These are phyloP conservation scores for Aquilaria agallochum DNA, from an alignment of 441 rosid species.

Conservation along the genomic window DNA sequence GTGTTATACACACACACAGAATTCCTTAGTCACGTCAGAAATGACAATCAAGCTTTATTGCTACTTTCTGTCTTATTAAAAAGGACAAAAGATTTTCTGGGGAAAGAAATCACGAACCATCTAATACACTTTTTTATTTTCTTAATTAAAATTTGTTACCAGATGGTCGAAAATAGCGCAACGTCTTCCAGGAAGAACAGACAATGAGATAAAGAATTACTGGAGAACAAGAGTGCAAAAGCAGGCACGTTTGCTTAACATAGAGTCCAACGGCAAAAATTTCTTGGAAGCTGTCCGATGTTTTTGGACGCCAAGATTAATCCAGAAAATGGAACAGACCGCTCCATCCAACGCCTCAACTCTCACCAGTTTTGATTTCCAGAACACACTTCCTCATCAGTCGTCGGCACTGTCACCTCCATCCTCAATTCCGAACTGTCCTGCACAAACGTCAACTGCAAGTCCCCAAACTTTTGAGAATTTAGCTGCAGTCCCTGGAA, in stretches of 20 bases:
- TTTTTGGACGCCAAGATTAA: constrained; percentile 47
- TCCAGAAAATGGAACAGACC: constrained; percentile 33
- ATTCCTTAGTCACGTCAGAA: too few species aligned
- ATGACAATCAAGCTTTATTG: too few species aligned
- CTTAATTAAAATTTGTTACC: not conserved
- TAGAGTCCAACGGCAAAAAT: constrained; percentile 45
- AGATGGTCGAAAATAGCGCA: constrained; percentile 87
- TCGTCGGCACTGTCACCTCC: constrained; percentile 2
- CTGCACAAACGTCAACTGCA: constrained; percentile 18
- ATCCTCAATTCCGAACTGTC: constrained; percentile 17
- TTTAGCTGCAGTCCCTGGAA: too few species aligned
- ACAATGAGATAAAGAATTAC: constrained; percentile 75
- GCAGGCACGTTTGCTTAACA: constrained; percentile 55
- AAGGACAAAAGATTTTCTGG: too few species aligned
- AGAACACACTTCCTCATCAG: not conserved
- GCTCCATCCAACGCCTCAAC: constrained; percentile 9
- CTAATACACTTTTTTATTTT: too few species aligned
- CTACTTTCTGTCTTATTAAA: too few species aligned
- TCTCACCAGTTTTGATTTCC: not conserved
- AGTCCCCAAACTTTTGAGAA: constrained; percentile 7
- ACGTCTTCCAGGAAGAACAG: constrained; percentile 69
- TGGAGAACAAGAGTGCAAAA: constrained; percentile 83
- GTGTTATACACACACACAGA: too few species aligned
- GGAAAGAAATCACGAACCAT: too few species aligned
- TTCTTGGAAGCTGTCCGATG: constrained; percentile 42